Percentiles rank a stretch among this genome's conserved stretches.
Evolutionary conservation across 148 eudicot genomes (phyloP).

Genomic region (Suaeda aralocaspica): DNA sequence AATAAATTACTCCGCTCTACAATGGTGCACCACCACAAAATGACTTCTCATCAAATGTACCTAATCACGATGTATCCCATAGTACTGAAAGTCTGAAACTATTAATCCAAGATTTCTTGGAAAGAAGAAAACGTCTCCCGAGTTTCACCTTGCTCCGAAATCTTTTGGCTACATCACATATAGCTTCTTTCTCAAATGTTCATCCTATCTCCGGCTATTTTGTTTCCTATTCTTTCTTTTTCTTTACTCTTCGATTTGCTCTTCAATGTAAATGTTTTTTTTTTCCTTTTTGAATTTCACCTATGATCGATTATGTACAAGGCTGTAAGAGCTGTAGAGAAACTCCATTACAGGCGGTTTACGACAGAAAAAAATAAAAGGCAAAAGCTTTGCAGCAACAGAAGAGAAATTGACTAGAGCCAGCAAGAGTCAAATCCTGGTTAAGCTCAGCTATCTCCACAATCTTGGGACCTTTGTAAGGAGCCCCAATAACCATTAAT

Average conservation of each 20-base stretch:
- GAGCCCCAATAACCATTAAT: constrained; percentile 47
- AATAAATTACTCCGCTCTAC: not conserved
- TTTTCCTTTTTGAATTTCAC: not conserved
- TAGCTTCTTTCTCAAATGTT: not conserved
- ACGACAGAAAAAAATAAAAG: not conserved
- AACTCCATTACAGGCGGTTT: not conserved
- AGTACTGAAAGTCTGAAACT: not conserved
- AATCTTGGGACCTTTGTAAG: constrained; percentile 66
- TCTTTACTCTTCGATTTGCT: not conserved
- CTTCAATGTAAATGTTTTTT: no score
- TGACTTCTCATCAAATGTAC: not conserved
- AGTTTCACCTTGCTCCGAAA: not conserved
- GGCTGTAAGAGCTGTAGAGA: not conserved
- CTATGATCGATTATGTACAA: constrained; percentile 13
- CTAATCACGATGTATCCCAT: not conserved
- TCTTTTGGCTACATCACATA: no score
- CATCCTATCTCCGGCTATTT: not conserved
- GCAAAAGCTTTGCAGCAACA: not conserved
- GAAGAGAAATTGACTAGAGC: not conserved
- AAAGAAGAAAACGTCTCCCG: not conserved
- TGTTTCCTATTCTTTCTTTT: not conserved
- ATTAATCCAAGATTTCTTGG: not conserved
- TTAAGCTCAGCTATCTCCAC: constrained; percentile 12
- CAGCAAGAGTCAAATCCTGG: not conserved
- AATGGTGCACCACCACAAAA: not conserved